These are phyloP conservation scores for Ganoderma resinaceum DNA, from an alignment of 1,284 basidiomycete genomes.

Conservation along the genomic window DNA sequence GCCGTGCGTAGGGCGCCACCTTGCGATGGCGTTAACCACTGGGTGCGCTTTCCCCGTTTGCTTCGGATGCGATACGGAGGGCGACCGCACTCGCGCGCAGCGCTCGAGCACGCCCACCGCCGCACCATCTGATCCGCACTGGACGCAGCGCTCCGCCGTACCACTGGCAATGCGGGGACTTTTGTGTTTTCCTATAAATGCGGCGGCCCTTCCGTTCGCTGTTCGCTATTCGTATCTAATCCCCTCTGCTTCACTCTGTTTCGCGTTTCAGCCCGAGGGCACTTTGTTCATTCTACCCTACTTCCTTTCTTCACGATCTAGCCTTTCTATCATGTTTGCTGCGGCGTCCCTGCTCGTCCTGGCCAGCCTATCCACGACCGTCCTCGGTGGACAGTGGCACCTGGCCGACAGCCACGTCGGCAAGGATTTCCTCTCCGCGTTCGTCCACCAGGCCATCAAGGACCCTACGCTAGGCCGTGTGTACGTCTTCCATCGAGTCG, in stretches of 20 bases:
- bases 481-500: slow-evolving; percentile 42
- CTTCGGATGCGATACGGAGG: neutral
- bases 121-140: neutral
- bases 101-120: neutral
- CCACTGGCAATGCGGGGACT: neutral
- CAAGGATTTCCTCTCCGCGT: slow-evolving; percentile 52
- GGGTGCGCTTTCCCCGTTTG: neutral
- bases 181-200: neutral
- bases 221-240: neutral
- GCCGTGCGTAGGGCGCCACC: neutral
- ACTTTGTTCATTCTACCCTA: slow-evolving; percentile 8
- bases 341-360: neutral
- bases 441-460: slow-evolving; percentile 54
- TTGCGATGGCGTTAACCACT: neutral
- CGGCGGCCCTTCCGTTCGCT: slow-evolving; percentile 6
- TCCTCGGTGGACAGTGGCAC: slow-evolving; percentile 33
- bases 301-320: neutral
- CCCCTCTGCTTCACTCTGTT: slow-evolving; percentile 1
- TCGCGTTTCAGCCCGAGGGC: slow-evolving; percentile 7
- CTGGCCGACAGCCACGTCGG: slow-evolving; percentile 53
- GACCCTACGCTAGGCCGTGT: slow-evolving; percentile 69
- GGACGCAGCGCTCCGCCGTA: too few relatives aligned
- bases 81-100: neutral
- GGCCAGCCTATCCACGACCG: slow-evolving; percentile 22
- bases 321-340: slow-evolving; percentile 15